These are phyloP conservation scores for Annulohypoxylon truncatum DNA, from an alignment of 2,329 filamentous ascomycete species.

Conservation along the genomic window DNA sequence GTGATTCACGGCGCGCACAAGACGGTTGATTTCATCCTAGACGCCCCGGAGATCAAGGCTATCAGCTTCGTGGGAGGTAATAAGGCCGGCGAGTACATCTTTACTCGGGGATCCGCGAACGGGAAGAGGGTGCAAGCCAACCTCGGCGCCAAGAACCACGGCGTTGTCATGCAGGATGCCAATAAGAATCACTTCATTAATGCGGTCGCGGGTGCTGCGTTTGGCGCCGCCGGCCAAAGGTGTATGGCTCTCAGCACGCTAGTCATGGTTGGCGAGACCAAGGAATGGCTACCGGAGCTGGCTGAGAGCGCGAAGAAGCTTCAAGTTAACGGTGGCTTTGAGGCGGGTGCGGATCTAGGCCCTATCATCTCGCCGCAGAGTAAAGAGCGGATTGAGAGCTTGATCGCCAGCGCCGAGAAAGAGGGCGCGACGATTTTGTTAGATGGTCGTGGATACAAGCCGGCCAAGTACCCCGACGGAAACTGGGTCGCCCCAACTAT, in stretches of 20 bases:
- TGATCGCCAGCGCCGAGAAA: conserved; percentile 81
- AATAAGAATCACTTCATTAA: conserved; percentile 93
- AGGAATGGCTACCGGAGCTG: conserved; percentile 82
- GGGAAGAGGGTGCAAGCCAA: conserved; percentile 92
- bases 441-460: conserved; percentile 80
- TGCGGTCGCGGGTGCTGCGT: conserved; percentile 84
- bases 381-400: conserved; percentile 79
- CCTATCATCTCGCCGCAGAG: conserved; percentile 85
- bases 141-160: conserved; percentile 89
- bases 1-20: conserved; percentile 83
- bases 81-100: conserved; percentile 91
- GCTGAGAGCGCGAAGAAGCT: conserved; percentile 79
- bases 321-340: conserved; percentile 83
- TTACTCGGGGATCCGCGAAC: conserved; percentile 79
- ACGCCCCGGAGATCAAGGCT: conserved; percentile 86
- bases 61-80: conserved; percentile 89
- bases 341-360: conserved; percentile 81
- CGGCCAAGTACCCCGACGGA: conserved; percentile 82
- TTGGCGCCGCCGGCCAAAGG: conserved; percentile 85
- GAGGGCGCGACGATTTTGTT: conserved; percentile 87
- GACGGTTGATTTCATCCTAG: conserved; percentile 87
- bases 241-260: conserved; percentile 89
- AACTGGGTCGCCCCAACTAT: conserved; percentile 89
- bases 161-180: conserved; percentile 83
- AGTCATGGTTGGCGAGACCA: conserved; percentile 86